A percentile compares a stretch with the other conserved stretches of the same genome.
These are phyloP conservation scores for sunflower (Helianthus annuus) DNA, from an alignment of 129 eudicot species.

Conservation along the genomic window DNA sequence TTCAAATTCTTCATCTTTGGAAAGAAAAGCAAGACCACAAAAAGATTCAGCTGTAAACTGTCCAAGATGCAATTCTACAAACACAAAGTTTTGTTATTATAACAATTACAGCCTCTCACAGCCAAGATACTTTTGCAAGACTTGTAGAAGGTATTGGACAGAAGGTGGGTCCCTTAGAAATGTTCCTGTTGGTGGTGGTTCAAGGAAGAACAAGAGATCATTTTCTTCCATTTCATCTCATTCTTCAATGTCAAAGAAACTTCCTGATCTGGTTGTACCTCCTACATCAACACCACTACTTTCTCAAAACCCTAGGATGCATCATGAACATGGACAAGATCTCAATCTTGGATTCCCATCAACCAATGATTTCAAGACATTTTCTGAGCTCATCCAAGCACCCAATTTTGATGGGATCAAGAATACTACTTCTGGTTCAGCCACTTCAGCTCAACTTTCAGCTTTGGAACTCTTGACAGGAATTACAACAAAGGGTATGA, in stretches of 20 bases:
- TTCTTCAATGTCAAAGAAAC: slow-evolving; percentile 45
- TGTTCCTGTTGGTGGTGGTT: slow-evolving; percentile 93
- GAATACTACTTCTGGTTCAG: slow-evolving; percentile 23
- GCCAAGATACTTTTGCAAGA: slow-evolving; percentile 89
- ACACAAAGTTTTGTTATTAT: slow-evolving; percentile 89
- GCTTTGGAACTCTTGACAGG: slow-evolving; percentile 72
- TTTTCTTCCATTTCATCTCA: slow-evolving; percentile 43
- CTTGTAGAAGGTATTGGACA: slow-evolving; percentile 94
- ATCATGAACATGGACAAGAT: slow-evolving; percentile 58
- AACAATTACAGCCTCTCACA: slow-evolving; percentile 91
- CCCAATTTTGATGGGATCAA: slow-evolving; percentile 54
- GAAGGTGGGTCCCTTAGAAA: slow-evolving; percentile 89
- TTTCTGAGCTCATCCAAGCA: slow-evolving; percentile 65
- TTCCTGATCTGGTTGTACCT: slow-evolving; percentile 45
- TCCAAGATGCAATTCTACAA: slow-evolving; percentile 92
- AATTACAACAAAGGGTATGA: slow-evolving; percentile 58
- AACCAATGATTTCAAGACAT: slow-evolving; percentile 54
- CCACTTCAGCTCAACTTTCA: slow-evolving; percentile 47
- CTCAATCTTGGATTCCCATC: slow-evolving; percentile 68
- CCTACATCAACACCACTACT: slow-evolving; percentile 23
- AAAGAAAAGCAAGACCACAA: slow-evolving; percentile 64
- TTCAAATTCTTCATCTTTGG: slow-evolving; percentile 46
- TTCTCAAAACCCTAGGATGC: slow-evolving; percentile 53
- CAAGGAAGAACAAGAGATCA: slow-evolving; percentile 85
- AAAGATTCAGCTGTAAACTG: slow-evolving; percentile 71